phyloP scores from a whole-genome alignment of 1,284 basidiomycete genomes.

The Mycosarcoma mackinlayi region DNA sequence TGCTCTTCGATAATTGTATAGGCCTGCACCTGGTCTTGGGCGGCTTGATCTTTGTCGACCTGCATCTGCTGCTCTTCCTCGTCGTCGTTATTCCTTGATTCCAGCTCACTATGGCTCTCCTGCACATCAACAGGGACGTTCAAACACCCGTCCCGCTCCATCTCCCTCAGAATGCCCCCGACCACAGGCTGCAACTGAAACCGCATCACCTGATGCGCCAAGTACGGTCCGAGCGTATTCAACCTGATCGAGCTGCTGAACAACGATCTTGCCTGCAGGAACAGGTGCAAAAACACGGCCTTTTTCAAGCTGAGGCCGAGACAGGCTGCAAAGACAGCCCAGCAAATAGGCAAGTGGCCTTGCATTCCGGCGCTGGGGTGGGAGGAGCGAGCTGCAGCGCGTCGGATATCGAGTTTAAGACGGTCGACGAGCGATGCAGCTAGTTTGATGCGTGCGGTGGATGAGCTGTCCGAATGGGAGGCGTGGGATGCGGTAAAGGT shows the following conservation, averaged over 20 bases:
- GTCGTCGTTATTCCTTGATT: background rate
- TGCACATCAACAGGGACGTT: no score
- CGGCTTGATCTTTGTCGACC: background rate
- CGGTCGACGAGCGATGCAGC: slow-evolving; percentile 26
- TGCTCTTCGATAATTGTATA: slow-evolving; percentile 8
- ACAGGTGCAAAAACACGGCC: slow-evolving; percentile 81
- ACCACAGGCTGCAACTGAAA: slow-evolving; percentile 72
- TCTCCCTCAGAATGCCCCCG: slow-evolving; percentile 14
- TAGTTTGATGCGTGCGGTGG: background rate
- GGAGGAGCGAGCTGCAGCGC: background rate
- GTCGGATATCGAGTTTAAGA: background rate
- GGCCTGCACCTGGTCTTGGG: background rate
- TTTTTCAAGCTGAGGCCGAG: slow-evolving; percentile 80
- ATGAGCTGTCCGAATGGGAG: background rate
- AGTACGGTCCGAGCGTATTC: slow-evolving; percentile 92
- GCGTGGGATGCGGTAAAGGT: background rate
- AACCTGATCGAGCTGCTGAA: slow-evolving; percentile 90
- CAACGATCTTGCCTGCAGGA: slow-evolving; percentile 87
- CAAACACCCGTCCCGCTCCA: slow-evolving; percentile 14
- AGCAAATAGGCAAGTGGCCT: slow-evolving; percentile 89
- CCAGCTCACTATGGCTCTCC: no score
- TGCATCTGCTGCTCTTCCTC: slow-evolving; percentile 6
- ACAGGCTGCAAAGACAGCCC: slow-evolving; percentile 83
- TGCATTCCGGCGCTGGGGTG: slow-evolving; percentile 55
- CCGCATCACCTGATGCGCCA: slow-evolving; percentile 85